phyloP scores from a whole-genome alignment of 2,329 filamentous ascomycete genomes.

The Fusarium marasasianum region DNA sequence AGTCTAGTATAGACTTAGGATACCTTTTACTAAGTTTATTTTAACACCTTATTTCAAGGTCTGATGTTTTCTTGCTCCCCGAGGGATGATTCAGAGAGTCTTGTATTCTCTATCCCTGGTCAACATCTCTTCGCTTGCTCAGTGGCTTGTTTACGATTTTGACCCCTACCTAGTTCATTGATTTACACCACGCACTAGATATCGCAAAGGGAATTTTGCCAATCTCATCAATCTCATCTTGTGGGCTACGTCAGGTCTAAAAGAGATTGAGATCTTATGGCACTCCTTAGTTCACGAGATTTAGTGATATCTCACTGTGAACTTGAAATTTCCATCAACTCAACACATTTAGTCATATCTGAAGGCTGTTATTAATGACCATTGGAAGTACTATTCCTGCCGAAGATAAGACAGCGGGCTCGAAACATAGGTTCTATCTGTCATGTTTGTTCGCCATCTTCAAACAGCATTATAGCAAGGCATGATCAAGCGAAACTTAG shows the following conservation, averaged over 20 bases:
- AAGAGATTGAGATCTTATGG: neutral
- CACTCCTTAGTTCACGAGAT: neutral
- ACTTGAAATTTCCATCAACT: neutral
- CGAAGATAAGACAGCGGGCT: neutral
- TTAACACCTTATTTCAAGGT: too few species aligned
- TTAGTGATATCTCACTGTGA: neutral
- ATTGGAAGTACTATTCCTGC: neutral
- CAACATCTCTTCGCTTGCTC: conserved; percentile 6
- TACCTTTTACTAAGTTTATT: too few species aligned
- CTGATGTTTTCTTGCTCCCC: too few species aligned
- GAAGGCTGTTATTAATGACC: neutral
- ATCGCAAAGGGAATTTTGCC: neutral
- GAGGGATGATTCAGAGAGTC: neutral
- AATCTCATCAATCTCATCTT: conserved; percentile 6
- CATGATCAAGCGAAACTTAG: neutral
- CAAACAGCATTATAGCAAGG: neutral
- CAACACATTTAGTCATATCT: neutral
- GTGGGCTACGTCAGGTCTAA: neutral
- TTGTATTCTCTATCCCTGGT: conserved; percentile 5
- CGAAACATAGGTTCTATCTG: neutral
- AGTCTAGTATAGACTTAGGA: too few species aligned
- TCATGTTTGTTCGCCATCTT: neutral
- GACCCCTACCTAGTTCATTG: conserved; percentile 28
- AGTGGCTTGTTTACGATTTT: conserved; percentile 13
- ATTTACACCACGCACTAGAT: conserved; percentile 28